These are phyloP conservation scores for Phyllostachys edulis DNA, from an alignment of 176 grass and related monocot genomes.

Conservation along the genomic window DNA sequence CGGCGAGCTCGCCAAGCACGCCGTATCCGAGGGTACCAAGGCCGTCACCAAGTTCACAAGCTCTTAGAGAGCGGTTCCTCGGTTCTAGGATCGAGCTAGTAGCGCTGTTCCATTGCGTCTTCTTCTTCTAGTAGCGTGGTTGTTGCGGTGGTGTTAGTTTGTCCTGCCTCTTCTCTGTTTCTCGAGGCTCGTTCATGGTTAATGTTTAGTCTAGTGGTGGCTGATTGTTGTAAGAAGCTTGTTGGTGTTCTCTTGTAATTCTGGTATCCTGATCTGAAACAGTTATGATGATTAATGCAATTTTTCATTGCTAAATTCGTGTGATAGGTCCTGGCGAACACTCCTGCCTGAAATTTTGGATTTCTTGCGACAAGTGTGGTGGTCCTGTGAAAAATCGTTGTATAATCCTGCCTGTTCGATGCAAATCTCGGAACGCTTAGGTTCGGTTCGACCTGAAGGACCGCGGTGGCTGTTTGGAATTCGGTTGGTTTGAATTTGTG, in stretches of 20 bases:
- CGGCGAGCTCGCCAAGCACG: slow-evolving; percentile 73
- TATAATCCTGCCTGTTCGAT: neutral
- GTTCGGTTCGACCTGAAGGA: neutral
- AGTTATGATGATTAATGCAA: neutral
- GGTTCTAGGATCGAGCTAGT: neutral
- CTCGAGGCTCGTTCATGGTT: neutral
- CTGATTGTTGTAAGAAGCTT: neutral
- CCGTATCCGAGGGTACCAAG: slow-evolving; percentile 70
- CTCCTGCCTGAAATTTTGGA: neutral
- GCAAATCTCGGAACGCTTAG: neutral
- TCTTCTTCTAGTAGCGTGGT: neutral
- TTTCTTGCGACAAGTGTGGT: too few species aligned
- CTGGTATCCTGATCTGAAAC: neutral
- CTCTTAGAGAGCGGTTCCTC: neutral
- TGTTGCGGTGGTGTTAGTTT: neutral
- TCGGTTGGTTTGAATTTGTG: neutral
- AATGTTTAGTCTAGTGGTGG: neutral
- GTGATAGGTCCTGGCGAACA: too few species aligned
- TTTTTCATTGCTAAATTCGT: neutral
- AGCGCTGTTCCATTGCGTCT: accelerated
- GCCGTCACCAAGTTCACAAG: slow-evolving; percentile 75
- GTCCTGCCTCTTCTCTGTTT: neutral
- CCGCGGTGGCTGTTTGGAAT: accelerated
- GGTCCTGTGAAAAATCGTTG: too few species aligned
- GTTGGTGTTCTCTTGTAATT: neutral